Evolutionary conservation across 805 yeast species (phyloP), one percentile per base, ranked within the genome.

Genomic region (Komagataella ulmi): DNA sequence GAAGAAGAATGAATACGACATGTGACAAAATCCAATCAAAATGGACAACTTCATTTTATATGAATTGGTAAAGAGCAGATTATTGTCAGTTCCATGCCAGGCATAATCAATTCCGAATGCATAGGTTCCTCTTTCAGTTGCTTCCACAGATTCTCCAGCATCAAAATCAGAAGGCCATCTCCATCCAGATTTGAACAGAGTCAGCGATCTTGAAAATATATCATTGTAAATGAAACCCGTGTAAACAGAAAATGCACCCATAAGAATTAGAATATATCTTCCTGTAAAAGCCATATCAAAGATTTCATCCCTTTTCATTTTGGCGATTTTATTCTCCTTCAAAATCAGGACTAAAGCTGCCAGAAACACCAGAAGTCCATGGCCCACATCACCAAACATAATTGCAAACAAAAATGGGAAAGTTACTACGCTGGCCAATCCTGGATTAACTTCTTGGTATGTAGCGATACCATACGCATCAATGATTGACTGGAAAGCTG

Each of bases 331-430:
- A 51, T 63, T 65, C 62, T 84, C 89, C 54, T 79, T 77, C 46
- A 72, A 59, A 7, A 83, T 83, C 53, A 84, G 64, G 3, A 68
- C 61, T 17, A 72, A 55, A 10, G 85, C 85, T 18, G 79, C 82
- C 56, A 81, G 62, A 30, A 76, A 63, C 60, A 84, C 68, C 52
- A 84, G 69, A 52, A 80, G 66, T n/a, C 90, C 90, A 61, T 84
- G 90, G 8, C 90, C 90, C 56, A 83, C 68, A 67, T 84, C 90
- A 67, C 90, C 90, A 68, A 84, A 84, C 90, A 84, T 84, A 55
- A 84, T 80, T 17, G 90, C 88, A 67, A 84, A 84, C 87, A 84
- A 80, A 61, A 83, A 84, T 14, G 90, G 90, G 67, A 84, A 84
- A 0, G 90, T 84, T 17, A 83, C 80, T 45, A 83, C 74, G 1